A percentile compares a stretch with the other conserved stretches of the same genome.
phyloP scores from a whole-genome alignment of 306 rosid species.

The Gynostemma pentaphyllum region DNA sequence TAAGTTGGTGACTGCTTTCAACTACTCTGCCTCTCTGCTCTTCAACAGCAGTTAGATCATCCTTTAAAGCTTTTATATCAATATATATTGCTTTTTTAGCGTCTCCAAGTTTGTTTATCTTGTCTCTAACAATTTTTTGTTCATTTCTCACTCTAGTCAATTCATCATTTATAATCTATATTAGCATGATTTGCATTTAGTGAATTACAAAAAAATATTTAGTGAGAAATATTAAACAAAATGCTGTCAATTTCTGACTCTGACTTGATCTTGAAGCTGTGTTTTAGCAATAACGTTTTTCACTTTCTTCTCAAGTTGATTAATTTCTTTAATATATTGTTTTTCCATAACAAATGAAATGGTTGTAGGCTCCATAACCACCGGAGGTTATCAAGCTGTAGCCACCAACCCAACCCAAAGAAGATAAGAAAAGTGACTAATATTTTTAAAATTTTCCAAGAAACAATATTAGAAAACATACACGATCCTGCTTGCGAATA shows the following conservation, averaged over 20 bases:
- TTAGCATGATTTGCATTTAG: constrained; percentile 6
- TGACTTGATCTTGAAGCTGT: constrained; percentile 81
- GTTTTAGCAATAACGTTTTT: constrained; percentile 64
- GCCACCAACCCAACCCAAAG: too few relatives aligned
- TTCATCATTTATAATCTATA: constrained; percentile 77
- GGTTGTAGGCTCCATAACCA: too few relatives aligned
- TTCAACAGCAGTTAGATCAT: constrained; percentile 40
- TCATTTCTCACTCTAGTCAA: constrained; percentile 87
- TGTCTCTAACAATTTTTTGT: constrained; percentile 52
- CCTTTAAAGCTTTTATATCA: constrained; percentile 52
- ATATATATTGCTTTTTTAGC: constrained; percentile 36
- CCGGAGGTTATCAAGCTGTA: too few relatives aligned
- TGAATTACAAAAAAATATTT: not conserved
- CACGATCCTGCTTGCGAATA: too few relatives aligned
- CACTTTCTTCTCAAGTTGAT: constrained; percentile 88
- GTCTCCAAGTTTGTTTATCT: constrained; percentile 78
- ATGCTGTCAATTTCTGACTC: constrained; percentile 42
- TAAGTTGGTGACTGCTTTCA: constrained; percentile 53
- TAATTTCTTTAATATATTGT: constrained; percentile 76
- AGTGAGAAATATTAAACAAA: not conserved
- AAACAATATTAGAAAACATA: too few relatives aligned
- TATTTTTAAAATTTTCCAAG: too few relatives aligned
- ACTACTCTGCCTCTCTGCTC: constrained; percentile 63
- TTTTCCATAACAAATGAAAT: constrained; percentile 81
- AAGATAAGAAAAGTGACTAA: too few relatives aligned